Evolutionary conservation across 331 rosid species (phyloP).

Genomic region (Stylosanthes scabra): DNA sequence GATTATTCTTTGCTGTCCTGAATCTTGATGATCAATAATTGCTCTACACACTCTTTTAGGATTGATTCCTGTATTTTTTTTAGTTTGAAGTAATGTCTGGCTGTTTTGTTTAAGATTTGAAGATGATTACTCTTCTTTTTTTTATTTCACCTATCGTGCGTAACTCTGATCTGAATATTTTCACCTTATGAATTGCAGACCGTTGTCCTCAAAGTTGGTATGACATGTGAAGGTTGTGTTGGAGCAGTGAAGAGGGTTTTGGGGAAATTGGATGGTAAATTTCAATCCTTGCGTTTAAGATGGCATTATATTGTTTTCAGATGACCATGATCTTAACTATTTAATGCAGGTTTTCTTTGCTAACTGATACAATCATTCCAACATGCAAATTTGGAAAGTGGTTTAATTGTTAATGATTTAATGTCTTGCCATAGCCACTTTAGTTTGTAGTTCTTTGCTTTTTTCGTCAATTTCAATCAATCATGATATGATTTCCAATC

Average conservation of each 20-base stretch:
- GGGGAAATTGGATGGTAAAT: conserved; percentile 88
- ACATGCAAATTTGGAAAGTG: conserved; percentile 6
- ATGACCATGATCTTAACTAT: conserved; percentile 9
- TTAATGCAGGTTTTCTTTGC: not conserved
- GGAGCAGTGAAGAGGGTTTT: conserved; percentile 96
- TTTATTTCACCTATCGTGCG: not conserved
- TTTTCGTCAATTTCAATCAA: conserved; percentile 13
- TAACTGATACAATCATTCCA: not conserved
- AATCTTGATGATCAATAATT: not conserved
- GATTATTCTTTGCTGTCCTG: conserved; percentile 10
- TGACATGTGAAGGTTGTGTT: conserved; percentile 98
- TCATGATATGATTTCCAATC: not conserved
- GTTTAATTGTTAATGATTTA: conserved; percentile 73
- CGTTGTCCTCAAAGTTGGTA: conserved; percentile 91
- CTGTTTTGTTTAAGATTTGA: not conserved
- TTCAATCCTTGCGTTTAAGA: conserved; percentile 1
- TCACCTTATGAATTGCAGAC: conserved; percentile 62
- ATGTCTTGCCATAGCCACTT: conserved; percentile 17
- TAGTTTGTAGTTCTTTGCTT: conserved; percentile 9
- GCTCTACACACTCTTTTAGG: not conserved
- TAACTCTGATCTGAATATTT: not conserved
- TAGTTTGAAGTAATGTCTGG: conserved; percentile 2
- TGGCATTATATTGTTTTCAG: conserved; percentile 4
- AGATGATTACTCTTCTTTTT: conserved; percentile 5
- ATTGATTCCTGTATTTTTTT: not conserved